Evolutionary conservation across 192 early-diverging fungal species (phyloP), one percentile per base, ranked within the genome.

Genomic region (Mortierella hygrophila): DNA sequence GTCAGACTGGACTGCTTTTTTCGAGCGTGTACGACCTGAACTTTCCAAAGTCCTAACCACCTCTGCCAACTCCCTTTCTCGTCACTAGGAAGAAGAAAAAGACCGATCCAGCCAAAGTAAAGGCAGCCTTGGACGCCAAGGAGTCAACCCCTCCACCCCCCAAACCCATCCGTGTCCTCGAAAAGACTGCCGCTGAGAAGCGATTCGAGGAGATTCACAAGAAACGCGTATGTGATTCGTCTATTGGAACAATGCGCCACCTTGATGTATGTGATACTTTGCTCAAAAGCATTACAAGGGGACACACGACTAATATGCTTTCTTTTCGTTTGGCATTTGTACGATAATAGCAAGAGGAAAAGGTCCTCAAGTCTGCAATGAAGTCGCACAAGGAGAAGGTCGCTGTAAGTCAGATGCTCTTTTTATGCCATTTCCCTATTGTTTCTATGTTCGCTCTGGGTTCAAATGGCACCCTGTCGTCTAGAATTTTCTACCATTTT

Each of bases 351-450:
- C 92, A 93, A 91, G 90, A 92, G 77, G 94, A 95, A 72, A 91
- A 92, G 77, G 93, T 94, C 10, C 74, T 85, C 18, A 94, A 95
- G 81, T 89, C 89, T 21, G 95, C 94, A 0, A 74, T 87, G 68
- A 92, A 92, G 80, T 95, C 94, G 16, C 95, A 96, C 88, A 94
- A 94, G 83, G 95, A 96, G 70, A 91, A 92, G 52, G 95, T 96
- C 10, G 92, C 93, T 70, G 92, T 93, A 90, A 72, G 88, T 90
- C 5, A 15, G 35, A 78, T 10, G 16, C 23, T 15, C 47, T 20
- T 52, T 16, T 42, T 68, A 38, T 46, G 10, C 10, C 13, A 13
- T 13, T 9, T 68, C 29, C n/a, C 40, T 65, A 6, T 77, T 35
- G 20, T 23, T 21, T 55, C 26, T 32, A 1, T 9, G 1, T 63